These are phyloP conservation scores for Aegilops bicornis DNA, from an alignment of 176 grass and related monocot genomes.

Conservation along the genomic window DNA sequence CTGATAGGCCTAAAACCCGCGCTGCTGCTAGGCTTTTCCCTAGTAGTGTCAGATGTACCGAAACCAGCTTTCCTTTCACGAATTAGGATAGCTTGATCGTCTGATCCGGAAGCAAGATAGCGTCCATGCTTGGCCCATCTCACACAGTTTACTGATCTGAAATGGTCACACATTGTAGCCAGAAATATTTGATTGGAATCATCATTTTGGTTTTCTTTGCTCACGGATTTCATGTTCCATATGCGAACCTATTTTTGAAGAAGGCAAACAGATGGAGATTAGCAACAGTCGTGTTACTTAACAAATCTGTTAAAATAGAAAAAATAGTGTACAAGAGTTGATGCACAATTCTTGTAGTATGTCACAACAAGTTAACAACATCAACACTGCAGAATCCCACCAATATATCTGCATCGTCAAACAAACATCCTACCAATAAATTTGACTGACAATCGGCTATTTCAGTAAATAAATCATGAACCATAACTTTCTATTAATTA, in stretches of 20 bases:
- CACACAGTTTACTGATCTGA: constrained; percentile 97
- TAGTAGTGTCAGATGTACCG: constrained; percentile 85
- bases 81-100: constrained; percentile 95
- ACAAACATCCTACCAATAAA: too few relatives aligned
- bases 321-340: not conserved
- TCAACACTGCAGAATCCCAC: too few relatives aligned
- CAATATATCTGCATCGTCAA: too few relatives aligned
- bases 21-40: too few relatives aligned
- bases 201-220: constrained; percentile 37
- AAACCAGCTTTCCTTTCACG: constrained; percentile 93
- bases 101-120: constrained; percentile 92
- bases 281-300: not conserved
- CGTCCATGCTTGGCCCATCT: constrained; percentile 91
- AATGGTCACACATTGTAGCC: constrained; percentile 87
- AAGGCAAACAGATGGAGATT: not conserved
- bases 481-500: too few relatives aligned
- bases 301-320: not conserved
- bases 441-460: too few relatives aligned
- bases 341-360: too few relatives aligned
- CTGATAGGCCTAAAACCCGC: too few relatives aligned
- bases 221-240: constrained; percentile 96
- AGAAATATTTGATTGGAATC: constrained; percentile 65
- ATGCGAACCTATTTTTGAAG: constrained; percentile 68
- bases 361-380: too few relatives aligned
- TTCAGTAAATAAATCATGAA: too few relatives aligned